phyloP scores from a whole-genome alignment of 2,329 filamentous ascomycete genomes.

The Penicillium sp. region DNA sequence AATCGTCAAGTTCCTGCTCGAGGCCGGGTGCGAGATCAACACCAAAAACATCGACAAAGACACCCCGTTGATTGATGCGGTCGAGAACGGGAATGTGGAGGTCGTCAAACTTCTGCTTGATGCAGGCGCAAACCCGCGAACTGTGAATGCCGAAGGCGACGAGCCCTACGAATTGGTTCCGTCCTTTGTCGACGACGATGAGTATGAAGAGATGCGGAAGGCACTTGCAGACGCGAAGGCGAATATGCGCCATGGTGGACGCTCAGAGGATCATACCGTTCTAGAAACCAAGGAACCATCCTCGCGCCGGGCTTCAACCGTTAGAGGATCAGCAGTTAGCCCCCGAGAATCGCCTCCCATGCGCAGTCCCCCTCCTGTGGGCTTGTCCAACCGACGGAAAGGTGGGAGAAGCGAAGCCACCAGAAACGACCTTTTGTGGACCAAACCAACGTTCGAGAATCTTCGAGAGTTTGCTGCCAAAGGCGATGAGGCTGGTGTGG shows the following conservation, averaged over 20 bases:
- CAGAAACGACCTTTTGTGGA: slow-evolving; percentile 50
- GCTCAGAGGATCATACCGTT: slow-evolving; percentile 42
- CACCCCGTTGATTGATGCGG: slow-evolving; percentile 90
- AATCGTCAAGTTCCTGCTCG: slow-evolving; percentile 81
- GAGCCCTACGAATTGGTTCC: slow-evolving; percentile 83
- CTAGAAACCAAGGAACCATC: slow-evolving; percentile 36
- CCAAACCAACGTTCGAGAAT: slow-evolving; percentile 49
- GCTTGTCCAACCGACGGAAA: slow-evolving; percentile 38
- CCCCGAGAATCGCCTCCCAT: slow-evolving; percentile 45
- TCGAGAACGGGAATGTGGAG: slow-evolving; percentile 88
- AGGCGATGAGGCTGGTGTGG: slow-evolving; percentile 49
- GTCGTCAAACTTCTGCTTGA: slow-evolving; percentile 81
- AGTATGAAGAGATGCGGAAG: slow-evolving; percentile 73
- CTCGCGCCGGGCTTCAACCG: slow-evolving; percentile 43
- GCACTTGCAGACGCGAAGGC: slow-evolving; percentile 63
- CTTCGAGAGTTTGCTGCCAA: slow-evolving; percentile 49
- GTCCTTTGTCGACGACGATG: slow-evolving; percentile 60
- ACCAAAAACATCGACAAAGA: slow-evolving; percentile 77
- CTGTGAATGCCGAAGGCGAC: slow-evolving; percentile 86
- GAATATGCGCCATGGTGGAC: slow-evolving; percentile 48
- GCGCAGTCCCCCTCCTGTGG: slow-evolving; percentile 41
- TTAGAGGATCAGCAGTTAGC: slow-evolving; percentile 29
- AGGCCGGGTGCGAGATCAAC: slow-evolving; percentile 79
- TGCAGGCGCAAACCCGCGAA: slow-evolving; percentile 85
- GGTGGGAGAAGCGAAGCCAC: slow-evolving; percentile 50